Percentiles rank a stretch among this genome's conserved stretches.
phyloP scores from a whole-genome alignment of 163 green algal genomes.

The Coccomyxa subellipsoidea region DNA sequence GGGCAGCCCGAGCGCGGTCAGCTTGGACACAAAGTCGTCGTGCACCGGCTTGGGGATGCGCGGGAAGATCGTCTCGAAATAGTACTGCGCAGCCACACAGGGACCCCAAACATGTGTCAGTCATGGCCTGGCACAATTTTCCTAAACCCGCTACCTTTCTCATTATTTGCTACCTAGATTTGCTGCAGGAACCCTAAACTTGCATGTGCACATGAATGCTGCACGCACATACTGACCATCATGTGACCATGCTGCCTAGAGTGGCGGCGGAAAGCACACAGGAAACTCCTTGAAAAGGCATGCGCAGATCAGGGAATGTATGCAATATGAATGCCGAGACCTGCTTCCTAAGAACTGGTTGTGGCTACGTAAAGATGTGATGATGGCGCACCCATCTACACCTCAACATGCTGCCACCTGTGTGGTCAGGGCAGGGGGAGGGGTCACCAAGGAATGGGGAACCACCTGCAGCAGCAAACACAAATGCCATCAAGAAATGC shows the following conservation, averaged over 20 bases:
- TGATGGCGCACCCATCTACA: slow-evolving; percentile 2
- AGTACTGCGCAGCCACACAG: slow-evolving; percentile 71
- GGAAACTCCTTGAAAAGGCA: background rate
- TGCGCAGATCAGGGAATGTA: background rate
- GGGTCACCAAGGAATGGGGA: background rate
- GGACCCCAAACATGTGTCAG: background rate
- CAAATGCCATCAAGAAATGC: background rate
- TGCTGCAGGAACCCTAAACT: too few species aligned
- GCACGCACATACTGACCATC: background rate
- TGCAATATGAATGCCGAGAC: background rate
- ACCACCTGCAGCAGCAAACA: background rate
- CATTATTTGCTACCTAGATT: too few species aligned
- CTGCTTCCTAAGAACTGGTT: too few species aligned
- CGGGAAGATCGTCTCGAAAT: slow-evolving; percentile 98
- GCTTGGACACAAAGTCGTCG: slow-evolving; percentile 66
- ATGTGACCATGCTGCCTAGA: background rate
- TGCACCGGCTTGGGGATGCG: slow-evolving; percentile 86
- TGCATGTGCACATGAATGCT: background rate
- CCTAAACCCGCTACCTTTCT: too few species aligned
- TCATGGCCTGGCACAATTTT: too few species aligned
- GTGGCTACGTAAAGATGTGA: too few species aligned
- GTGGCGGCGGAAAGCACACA: background rate
- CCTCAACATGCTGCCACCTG: background rate
- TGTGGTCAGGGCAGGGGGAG: background rate
- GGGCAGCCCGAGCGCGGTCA: slow-evolving; percentile 67